Evolutionary conservation across 1,284 basidiomycete species (phyloP).

Genomic region (Spongispora temasekensis): DNA sequence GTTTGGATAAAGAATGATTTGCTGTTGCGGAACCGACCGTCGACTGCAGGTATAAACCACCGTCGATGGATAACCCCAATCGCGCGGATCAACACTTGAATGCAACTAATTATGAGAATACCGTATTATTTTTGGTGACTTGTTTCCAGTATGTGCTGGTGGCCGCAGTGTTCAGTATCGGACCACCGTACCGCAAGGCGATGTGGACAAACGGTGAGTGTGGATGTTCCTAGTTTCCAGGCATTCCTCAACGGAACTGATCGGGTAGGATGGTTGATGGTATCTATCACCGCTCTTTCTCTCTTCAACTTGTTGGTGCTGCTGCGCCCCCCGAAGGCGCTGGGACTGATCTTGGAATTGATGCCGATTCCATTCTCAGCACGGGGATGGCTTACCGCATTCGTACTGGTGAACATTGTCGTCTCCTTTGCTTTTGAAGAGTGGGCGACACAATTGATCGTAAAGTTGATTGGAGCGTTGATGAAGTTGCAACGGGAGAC

Average conservation of each 20-base stretch:
- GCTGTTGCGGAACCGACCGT: conserved; percentile 3
- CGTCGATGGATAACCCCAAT: conserved; percentile 53
- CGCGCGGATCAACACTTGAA: conserved; percentile 75
- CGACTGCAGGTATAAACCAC: conserved; percentile 59
- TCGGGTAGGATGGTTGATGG: conserved; percentile 72
- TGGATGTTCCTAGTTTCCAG: neutral
- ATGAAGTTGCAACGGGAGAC: conserved; percentile 45
- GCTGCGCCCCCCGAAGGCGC: conserved; percentile 62
- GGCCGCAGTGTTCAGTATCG: conserved; percentile 96
- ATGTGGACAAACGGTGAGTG: conserved; percentile 92
- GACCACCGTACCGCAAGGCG: conserved; percentile 92
- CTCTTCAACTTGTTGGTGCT: conserved; percentile 77
- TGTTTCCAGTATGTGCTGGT: conserved; percentile 99
- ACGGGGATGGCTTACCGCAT: conserved; percentile 68
- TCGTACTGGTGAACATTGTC: conserved; percentile 75
- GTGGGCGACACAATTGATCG: conserved; percentile 69
- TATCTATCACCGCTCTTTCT: conserved; percentile 66
- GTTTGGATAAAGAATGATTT: conserved; percentile 1
- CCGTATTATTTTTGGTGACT: conserved; percentile 89
- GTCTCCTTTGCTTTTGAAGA: conserved; percentile 81
- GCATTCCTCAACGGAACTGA: conserved; percentile 14
- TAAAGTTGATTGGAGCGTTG: conserved; percentile 53
- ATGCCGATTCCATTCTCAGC: conserved; percentile 75
- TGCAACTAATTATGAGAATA: conserved; percentile 94
- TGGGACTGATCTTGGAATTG: conserved; percentile 75